A percentile compares a stretch with the other conserved stretches of the same genome.
Conservation (phyloP, 768 basidiomycete species). For the Calocybe indica region DNA sequence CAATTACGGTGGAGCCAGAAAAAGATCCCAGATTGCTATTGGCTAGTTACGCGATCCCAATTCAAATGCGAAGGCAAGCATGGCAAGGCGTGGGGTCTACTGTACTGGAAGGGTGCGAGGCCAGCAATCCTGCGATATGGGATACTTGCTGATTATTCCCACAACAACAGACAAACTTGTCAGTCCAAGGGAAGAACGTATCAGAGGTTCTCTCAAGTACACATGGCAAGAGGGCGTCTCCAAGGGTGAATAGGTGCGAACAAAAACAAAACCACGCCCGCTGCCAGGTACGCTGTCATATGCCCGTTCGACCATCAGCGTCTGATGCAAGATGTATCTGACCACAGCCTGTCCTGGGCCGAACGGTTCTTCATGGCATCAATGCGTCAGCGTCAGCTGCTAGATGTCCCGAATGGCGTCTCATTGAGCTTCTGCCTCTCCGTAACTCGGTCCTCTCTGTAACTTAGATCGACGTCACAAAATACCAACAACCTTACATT, state of each 20-base stretch:
- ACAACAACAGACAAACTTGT: slow-evolving; percentile 46
- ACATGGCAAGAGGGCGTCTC: slow-evolving; percentile 62
- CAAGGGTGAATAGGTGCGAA: slow-evolving; percentile 8
- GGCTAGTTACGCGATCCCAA: slow-evolving; percentile 65
- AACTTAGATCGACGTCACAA: too few species aligned
- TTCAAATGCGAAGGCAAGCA: slow-evolving; percentile 72
- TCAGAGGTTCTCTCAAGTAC: slow-evolving; percentile 71
- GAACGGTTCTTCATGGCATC: too few species aligned
- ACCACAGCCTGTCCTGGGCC: too few species aligned
- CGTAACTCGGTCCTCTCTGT: too few species aligned
- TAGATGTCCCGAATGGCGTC: too few species aligned
- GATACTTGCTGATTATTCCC: slow-evolving; percentile 1
- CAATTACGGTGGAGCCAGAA: slow-evolving; percentile 73
- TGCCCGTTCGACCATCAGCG: background rate
- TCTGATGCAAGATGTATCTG: too few species aligned
- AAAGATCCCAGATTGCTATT: slow-evolving; percentile 61
- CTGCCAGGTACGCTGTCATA: background rate
- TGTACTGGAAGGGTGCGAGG: slow-evolving; percentile 72
- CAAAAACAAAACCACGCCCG: slow-evolving; percentile 2
- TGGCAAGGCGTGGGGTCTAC: slow-evolving; percentile 78
- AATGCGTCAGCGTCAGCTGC: too few species aligned
- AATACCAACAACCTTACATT: too few species aligned
- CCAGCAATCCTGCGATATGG: background rate
- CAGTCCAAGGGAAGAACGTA: slow-evolving; percentile 54
- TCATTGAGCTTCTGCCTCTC: too few species aligned